Evolutionary conservation across 2,329 filamentous ascomycete species (phyloP).

Genomic region (Exophiala sp.): DNA sequence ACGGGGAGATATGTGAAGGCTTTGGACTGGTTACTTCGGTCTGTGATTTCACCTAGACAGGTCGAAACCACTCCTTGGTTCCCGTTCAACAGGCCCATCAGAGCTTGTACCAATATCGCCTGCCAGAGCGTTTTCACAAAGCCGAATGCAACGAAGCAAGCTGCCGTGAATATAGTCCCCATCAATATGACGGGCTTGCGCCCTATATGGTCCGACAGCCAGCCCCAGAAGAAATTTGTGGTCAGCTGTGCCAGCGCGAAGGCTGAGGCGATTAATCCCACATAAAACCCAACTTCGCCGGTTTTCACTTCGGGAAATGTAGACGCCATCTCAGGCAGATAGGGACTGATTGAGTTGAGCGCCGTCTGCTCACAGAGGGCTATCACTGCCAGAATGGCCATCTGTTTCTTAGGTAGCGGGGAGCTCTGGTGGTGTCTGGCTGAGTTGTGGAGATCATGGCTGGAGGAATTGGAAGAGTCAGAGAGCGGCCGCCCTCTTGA

Average conservation of each 20-base stretch:
- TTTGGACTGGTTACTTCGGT: slow-evolving; percentile 85
- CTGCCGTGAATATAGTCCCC: slow-evolving; percentile 75
- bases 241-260: slow-evolving; percentile 90
- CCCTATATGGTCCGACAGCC: slow-evolving; percentile 70
- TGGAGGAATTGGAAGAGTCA: slow-evolving; percentile 38
- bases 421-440: slow-evolving; percentile 40
- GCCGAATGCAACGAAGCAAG: slow-evolving; percentile 79
- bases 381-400: slow-evolving; percentile 77
- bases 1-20: slow-evolving; percentile 93
- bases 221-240: slow-evolving; percentile 90
- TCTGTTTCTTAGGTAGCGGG: slow-evolving; percentile 74
- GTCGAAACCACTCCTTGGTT: slow-evolving; percentile 93
- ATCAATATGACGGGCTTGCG: slow-evolving; percentile 75
- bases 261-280: slow-evolving; percentile 80
- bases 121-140: slow-evolving; percentile 80
- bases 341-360: slow-evolving; percentile 91
- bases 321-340: slow-evolving; percentile 85
- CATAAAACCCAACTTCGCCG: slow-evolving; percentile 72
- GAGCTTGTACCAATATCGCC: slow-evolving; percentile 72
- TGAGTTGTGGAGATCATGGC: slow-evolving; percentile 31
- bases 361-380: slow-evolving; percentile 92
- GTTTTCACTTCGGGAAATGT: slow-evolving; percentile 73
- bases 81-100: slow-evolving; percentile 91
- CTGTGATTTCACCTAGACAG: slow-evolving; percentile 88
- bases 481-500: slow-evolving; percentile 42